Conservation (phyloP, 345 rosid genomes). For the Citrus glauca region DNA sequence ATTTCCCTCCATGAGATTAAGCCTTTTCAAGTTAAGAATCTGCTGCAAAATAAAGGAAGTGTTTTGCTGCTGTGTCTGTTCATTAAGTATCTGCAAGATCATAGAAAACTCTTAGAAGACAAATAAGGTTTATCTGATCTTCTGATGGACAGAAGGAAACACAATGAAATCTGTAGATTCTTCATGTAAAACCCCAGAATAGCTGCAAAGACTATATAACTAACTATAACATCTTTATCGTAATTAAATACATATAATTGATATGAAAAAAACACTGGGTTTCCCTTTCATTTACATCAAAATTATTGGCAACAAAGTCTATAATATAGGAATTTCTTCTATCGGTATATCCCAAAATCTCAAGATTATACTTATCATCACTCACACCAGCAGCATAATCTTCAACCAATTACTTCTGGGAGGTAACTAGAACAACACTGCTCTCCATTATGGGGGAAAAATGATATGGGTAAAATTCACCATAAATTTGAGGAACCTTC, state of each 20-base stretch:
- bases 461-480: background rate
- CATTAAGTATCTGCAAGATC: conserved; percentile 28
- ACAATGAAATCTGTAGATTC: background rate
- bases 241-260: background rate
- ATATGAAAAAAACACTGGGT: background rate
- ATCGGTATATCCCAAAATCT: background rate
- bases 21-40: conserved; percentile 63
- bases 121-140: background rate
- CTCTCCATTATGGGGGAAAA: background rate
- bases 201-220: background rate
- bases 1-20: conserved; percentile 44
- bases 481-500: background rate
- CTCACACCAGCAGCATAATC: background rate
- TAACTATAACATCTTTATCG: background rate
- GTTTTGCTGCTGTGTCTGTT: conserved; percentile 25
- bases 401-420: background rate
- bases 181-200: background rate
- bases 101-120: conserved; percentile 6
- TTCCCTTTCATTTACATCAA: background rate
- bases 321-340: background rate
- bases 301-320: background rate
- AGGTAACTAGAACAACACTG: background rate
- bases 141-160: conserved; percentile 2
- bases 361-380: background rate
- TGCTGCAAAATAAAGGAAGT: conserved; percentile 53